phyloP scores from a whole-genome alignment of 108 stramenopile species.

The Asterionellopsis glacialis region DNA sequence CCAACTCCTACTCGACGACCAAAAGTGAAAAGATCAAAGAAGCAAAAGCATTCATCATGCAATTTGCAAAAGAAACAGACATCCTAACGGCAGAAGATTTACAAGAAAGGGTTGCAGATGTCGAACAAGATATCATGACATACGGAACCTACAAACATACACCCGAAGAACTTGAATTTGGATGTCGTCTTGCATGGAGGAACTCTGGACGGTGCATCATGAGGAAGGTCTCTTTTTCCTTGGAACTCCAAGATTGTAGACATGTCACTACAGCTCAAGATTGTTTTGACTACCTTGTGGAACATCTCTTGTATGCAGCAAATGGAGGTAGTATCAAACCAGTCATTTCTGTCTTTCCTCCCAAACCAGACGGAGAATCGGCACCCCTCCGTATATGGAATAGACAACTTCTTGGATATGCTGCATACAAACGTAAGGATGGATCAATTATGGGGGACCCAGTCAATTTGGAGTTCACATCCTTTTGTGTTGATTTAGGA shows the following conservation, averaged over 20 bases:
- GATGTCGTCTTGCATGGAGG: constrained; percentile 26
- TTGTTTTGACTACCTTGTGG: constrained; percentile 17
- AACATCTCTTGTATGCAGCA: constrained; percentile 19
- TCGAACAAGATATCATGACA: constrained; percentile 14
- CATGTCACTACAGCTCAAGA: constrained; percentile 11
- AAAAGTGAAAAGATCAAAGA: no score
- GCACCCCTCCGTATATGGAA: constrained; percentile 31
- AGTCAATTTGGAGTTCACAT: no score
- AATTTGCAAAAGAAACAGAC: no score
- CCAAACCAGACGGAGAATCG: constrained; percentile 4
- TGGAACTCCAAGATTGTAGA: constrained; percentile 13
- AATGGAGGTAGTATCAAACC: constrained; percentile 5
- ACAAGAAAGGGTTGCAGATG: not conserved
- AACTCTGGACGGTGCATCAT: constrained; percentile 32
- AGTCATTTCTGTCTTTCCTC: constrained; percentile 25
- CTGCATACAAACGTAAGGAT: constrained; percentile 11
- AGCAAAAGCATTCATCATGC: no score
- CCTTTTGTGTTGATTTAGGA: no score
- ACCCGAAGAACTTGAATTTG: constrained; percentile 19
- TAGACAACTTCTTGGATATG: constrained; percentile 30
- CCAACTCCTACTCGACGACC: no score
- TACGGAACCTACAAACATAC: constrained; percentile 27
- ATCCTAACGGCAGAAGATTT: no score
- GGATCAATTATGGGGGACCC: no score
- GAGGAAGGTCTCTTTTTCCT: constrained; percentile 23